Evolutionary conservation across 805 yeast species (phyloP), one percentile per base, ranked within the genome.

Genomic region (Barnettozyma wickerhamii): DNA sequence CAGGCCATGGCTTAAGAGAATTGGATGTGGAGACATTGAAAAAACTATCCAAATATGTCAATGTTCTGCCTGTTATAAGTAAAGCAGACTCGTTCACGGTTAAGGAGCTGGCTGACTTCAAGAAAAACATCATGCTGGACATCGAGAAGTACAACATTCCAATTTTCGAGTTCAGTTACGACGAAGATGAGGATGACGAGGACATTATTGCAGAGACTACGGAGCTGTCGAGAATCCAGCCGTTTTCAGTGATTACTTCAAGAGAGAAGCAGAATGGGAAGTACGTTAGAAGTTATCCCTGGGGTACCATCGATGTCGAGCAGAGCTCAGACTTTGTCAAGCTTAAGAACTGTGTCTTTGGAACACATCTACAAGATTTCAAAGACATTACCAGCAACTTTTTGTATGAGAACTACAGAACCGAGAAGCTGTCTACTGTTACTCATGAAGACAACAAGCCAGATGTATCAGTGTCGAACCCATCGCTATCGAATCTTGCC

Each of bases 351-450:
- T 91, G 84, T 3, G 59, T 86, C 30, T 76, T 86, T 55, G 95
- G 95, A 6, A 76, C 90, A n/a, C 95, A 87, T 58, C 66, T 85
- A 50, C 84, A 80, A 58, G 93, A 84, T 54, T 76, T 84, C 55
- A 84, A 84, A 63, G 95, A 85, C 54, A 68, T 84, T 44, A 86
- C 95, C 21, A 88, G 83, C 52, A 85, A 79, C 51, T 70, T 79
- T 62, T 64, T 84, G 40, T 84, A 84, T 61, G 95, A 84, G 57
- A 79, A 81, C 43, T 84, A 84, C 59, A 75, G 95, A 65, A 81
- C 93, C 17, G 90, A 84, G 56, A 73, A 84, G 52, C 68, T 85
- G 52, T 77, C 85, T 13, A 65, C 72, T 41, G 83, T 78, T 23
- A 72, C 83, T 4, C 7, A 44, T 50, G 44, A 50, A 43, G 36